Base-by-base conservation (phyloP, 1,284 basidiomycete genomes). In the Trichosporon coremiiforme region DNA sequence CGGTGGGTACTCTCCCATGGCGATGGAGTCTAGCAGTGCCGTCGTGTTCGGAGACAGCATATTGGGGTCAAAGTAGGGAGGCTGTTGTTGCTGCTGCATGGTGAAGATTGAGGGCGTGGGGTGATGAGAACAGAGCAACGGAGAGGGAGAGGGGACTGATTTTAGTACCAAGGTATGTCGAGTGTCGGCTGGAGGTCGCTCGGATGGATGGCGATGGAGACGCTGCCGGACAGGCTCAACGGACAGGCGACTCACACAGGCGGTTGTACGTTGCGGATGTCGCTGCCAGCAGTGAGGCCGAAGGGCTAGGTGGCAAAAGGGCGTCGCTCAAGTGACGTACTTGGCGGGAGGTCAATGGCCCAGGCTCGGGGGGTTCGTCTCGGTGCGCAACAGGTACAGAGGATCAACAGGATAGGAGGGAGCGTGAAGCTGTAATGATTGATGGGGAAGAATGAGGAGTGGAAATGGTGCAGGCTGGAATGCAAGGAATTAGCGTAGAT, bases 41-140 rank as follows among this genome's bases (percentile, higher is more conserved):
- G 68, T 72, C 20, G 81, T 82, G 72, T 81, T 82, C 50, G 81
- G 81, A 2, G 80, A 75, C 25, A 82, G 80, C 57, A 79, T 78
- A 20, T 79, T 74, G n/a, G 50, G n/a, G 25, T 57, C 68, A 29
- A 68, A 62, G 31, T 33, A 62, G 4, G 57, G 57, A 7, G 57
- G 29, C 8, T 65, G 29, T 2, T 65, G 64, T 20, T 65, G 38
- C 25, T 41, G 64, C 36, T 65, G 64, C 38, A 35, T 41, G 38
- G 25, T 65, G 64, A 35, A 25, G 12, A 25, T 7, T 13, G 33
- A 4, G 10, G 25, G 0, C 0, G 7, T 6, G 6, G 15, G 20
- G 29, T n/a, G 31, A 20, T 62, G 53, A 10, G 22, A 29, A 15
- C 13, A n/a, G 57, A 8, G 15, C 15, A 17, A 17, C 1, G 57